Evolutionary conservation across 1,284 basidiomycete species (phyloP).

Genomic region (Phlebopus sp.): DNA sequence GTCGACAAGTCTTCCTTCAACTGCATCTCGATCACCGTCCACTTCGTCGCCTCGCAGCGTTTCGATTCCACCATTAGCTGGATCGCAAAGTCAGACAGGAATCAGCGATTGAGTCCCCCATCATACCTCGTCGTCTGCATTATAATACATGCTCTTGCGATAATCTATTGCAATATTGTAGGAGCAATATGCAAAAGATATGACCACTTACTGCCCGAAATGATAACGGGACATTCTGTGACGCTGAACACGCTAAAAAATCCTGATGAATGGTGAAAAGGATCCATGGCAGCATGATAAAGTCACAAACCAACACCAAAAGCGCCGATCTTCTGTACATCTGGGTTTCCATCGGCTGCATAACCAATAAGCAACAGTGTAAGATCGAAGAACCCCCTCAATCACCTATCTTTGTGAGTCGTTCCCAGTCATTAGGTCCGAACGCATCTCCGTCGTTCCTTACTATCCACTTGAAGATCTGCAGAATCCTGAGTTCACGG

Average conservation of each 20-base stretch:
- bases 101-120: neutral
- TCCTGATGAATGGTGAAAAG: conserved; percentile 37
- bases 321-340: conserved; percentile 82
- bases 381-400: neutral
- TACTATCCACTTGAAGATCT: conserved; percentile 76
- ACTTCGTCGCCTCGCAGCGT: conserved; percentile 43
- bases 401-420: conserved; percentile 82
- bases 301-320: conserved; percentile 70
- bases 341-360: conserved; percentile 75
- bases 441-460: conserved; percentile 85
- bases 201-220: conserved; percentile 62
- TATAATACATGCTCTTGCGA: conserved; percentile 96
- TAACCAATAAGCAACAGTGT: conserved; percentile 3
- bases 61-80: conserved; percentile 65
- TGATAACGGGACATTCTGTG: conserved; percentile 89
- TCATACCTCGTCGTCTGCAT: conserved; percentile 61
- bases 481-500: neutral
- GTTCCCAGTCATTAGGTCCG: conserved; percentile 78
- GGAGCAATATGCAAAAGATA: neutral
- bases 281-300: neutral
- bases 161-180: conserved; percentile 44
- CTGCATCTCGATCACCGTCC: conserved; percentile 90
- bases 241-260: conserved; percentile 82
- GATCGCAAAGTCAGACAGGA: neutral
- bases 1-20: conserved; percentile 58